Base-by-base conservation (phyloP, 179 eudicot species). In the Nepenthes alata region DNA sequence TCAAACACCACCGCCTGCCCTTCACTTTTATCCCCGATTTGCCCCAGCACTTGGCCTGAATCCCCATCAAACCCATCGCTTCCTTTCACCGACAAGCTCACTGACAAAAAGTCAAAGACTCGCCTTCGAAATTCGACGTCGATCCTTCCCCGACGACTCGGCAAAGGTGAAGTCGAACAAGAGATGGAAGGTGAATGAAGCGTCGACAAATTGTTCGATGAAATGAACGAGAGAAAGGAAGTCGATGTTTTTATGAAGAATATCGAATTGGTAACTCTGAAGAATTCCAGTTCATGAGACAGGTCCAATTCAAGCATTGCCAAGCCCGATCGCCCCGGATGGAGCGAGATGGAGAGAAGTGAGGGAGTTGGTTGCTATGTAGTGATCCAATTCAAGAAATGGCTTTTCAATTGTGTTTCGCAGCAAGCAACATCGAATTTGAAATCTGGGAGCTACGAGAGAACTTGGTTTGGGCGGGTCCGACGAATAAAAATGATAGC, bases 181-280 rank as follows among this genome's bases (percentile, higher is more conserved):
- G 78, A 71, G 50, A 70, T 38, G 35, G 70, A 67, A 48, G 38
- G 11, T 3, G 58, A 58, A 12, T 9, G 67, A n/a, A 58, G 6
- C 62, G 69, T 37, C 59, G 72, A 59, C 37, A 69, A 64, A 47
- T 34, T 77, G 73, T 73, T 74, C 25, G 74, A 67, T 11, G 76
- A 71, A 70, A 82, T 74, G 63, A 61, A 74, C 9, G 81, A 64
- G 37, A 83, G 77, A 64, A 87, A 72, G 5, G 83, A 74, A 37
- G 79, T 49, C 1, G 83, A 68, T 11, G 81, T 61, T 62, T 85
- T 79, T 59, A 83, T 72, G 75, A 89, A 89, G 73, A 87, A 77
- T 64, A 70, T 54, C 3, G 77, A 67, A 38, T 57, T 69, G 7
- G 75, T 58, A 37, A 60, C 35, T 0, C 52, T 60, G 75, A 60